Evolutionary conservation across 2,329 filamentous ascomycete genomes (phyloP).

Genomic region (Paecilomyces formosus): DNA sequence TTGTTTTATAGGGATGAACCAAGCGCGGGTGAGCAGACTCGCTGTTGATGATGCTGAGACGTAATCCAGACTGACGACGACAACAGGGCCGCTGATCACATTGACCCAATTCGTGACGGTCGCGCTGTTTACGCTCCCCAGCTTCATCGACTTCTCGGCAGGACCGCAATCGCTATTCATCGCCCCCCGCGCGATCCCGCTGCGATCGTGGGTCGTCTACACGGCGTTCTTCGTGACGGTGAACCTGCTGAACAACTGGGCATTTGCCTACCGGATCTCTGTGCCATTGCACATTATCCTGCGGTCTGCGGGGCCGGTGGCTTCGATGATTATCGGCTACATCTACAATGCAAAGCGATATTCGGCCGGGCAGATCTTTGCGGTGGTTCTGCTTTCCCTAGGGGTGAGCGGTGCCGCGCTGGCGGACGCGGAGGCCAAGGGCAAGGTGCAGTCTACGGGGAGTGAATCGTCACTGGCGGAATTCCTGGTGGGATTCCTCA

Average conservation of each 20-base stretch:
- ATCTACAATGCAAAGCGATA: conserved; percentile 74
- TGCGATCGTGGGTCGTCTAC: conserved; percentile 79
- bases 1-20: conserved; percentile 61
- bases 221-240: conserved; percentile 87
- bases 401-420: conserved; percentile 84
- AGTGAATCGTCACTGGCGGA: conserved; percentile 31
- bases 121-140: conserved; percentile 66
- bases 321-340: conserved; percentile 86
- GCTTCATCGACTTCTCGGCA: conserved; percentile 59
- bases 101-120: conserved; percentile 87
- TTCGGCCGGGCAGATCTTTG: conserved; percentile 68
- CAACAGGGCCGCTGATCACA: conserved; percentile 68
- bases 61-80: not conserved
- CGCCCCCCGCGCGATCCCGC: conserved; percentile 68
- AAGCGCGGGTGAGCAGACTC: conserved; percentile 58
- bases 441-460: conserved; percentile 51
- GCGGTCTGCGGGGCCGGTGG: conserved; percentile 88
- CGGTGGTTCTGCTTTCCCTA: conserved; percentile 73
- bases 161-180: conserved; percentile 63
- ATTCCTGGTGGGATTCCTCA: conserved; percentile 59
- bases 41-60: not conserved
- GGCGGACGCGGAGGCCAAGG: conserved; percentile 82
- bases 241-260: conserved; percentile 95
- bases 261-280: conserved; percentile 93
- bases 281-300: conserved; percentile 96